Evolutionary conservation across 208 protist genomes (phyloP).

Genomic region (Entamoeba moshkovskii): DNA sequence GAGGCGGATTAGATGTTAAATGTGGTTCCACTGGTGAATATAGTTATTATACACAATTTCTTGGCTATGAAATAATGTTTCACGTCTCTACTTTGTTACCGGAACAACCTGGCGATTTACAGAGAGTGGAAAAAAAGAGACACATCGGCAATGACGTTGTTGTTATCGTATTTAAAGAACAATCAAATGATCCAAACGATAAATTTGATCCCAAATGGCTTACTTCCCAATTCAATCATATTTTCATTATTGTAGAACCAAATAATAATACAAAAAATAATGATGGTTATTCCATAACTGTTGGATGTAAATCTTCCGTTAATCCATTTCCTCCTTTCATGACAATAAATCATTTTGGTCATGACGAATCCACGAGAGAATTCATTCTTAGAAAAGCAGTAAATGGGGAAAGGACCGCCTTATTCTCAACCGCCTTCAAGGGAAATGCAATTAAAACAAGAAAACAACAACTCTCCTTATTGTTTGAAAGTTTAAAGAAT

Average conservation of each 20-base stretch:
- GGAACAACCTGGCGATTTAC: not conserved
- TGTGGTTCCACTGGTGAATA: not conserved
- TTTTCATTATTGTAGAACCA: not conserved
- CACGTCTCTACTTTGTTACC: slow-evolving; percentile 10
- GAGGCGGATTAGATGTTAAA: not conserved
- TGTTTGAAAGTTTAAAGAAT: not conserved
- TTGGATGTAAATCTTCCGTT: not conserved
- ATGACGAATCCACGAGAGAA: not conserved
- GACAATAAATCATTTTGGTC: not conserved
- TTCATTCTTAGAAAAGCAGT: not conserved
- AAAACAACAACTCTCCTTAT: not conserved
- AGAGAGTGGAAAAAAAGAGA: not conserved
- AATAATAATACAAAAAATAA: not conserved
- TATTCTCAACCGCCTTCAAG: not conserved
- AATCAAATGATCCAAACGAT: not conserved
- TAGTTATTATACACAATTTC: slow-evolving; percentile 4
- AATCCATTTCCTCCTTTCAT: not conserved
- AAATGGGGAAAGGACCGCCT: not conserved
- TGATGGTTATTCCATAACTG: not conserved
- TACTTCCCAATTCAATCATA: not conserved
- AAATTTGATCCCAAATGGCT: not conserved
- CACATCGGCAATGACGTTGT: not conserved
- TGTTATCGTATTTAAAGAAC: not conserved
- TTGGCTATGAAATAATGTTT: slow-evolving; percentile 8
- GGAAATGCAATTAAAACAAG: not conserved